Evolutionary conservation across 805 yeast genomes (phyloP).

Genomic region (Wilhelminamyces savonicus): DNA sequence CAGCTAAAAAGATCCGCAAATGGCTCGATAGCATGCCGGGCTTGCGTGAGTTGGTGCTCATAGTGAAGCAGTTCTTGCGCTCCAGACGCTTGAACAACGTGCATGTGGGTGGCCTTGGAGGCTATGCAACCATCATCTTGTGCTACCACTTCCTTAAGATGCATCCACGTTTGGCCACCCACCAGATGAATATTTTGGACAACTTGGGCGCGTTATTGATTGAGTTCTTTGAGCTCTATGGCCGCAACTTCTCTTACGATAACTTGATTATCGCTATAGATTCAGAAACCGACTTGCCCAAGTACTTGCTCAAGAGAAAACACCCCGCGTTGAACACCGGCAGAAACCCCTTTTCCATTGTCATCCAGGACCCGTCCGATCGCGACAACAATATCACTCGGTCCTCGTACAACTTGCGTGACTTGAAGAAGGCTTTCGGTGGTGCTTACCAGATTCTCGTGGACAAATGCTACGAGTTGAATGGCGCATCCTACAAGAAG

Average conservation of each 20-base stretch:
- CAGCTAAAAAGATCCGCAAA: constrained; percentile 67
- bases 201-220: constrained; percentile 82
- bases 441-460: constrained; percentile 80
- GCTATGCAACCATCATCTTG: constrained; percentile 85
- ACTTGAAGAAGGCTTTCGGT: constrained; percentile 77
- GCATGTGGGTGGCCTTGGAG: constrained; percentile 92
- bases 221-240: constrained; percentile 90
- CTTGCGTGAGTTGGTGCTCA: constrained; percentile 70
- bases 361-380: constrained; percentile 89
- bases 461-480: constrained; percentile 69
- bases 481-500: constrained; percentile 56
- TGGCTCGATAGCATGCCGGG: constrained; percentile 79
- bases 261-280: constrained; percentile 63
- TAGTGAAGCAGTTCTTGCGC: constrained; percentile 78
- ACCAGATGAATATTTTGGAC: constrained; percentile 58
- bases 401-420: constrained; percentile 74
- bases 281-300: constrained; percentile 43
- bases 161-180: constrained; percentile 72
- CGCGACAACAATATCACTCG: constrained; percentile 76
- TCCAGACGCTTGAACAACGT: constrained; percentile 78
- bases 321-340: constrained; percentile 45
- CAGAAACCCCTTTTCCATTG: constrained; percentile 54
- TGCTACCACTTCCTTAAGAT: constrained; percentile 69
- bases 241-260: constrained; percentile 83
- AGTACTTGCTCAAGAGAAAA: constrained; percentile 55